A percentile compares a stretch with the other conserved stretches of the same genome.
These are phyloP conservation scores for Salix udensis DNA, from an alignment of 345 rosid species.

Conservation along the genomic window DNA sequence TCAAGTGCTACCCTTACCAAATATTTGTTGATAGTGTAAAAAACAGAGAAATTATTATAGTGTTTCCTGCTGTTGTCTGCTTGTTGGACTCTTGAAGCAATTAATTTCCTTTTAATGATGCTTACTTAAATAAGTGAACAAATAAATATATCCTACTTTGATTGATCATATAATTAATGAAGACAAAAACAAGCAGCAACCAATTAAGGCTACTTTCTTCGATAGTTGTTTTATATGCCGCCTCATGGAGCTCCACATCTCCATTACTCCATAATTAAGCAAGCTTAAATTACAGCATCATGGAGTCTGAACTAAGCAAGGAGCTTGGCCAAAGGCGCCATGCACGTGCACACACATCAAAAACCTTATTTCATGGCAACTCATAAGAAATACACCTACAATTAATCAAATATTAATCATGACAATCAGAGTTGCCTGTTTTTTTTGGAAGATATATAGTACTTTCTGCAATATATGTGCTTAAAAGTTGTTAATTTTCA, in stretches of 20 bases:
- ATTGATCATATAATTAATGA: neutral
- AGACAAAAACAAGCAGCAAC: neutral
- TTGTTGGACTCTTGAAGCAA: neutral
- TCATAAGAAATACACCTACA: neutral
- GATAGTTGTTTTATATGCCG: neutral
- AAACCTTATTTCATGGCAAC: neutral
- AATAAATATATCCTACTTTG: neutral
- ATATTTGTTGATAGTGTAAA: no score
- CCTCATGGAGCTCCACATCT: neutral
- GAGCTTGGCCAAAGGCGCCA: neutral
- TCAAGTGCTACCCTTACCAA: no score
- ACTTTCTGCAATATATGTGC: no score
- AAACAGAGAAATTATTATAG: no score
- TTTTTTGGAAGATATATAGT: no score
- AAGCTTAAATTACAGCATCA: neutral
- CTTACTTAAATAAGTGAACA: constrained; percentile 3
- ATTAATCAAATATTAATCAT: neutral
- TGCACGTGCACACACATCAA: neutral
- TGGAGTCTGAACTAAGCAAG: constrained; percentile 1
- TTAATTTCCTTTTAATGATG: constrained; percentile 4
- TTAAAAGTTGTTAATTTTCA: no score
- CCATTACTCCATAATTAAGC: neutral
- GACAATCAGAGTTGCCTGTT: neutral
- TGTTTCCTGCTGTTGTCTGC: no score
- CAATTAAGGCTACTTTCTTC: neutral